Conservation (phyloP, 495 filamentous ascomycete genomes). For the Lophiostoma macrostomum region DNA sequence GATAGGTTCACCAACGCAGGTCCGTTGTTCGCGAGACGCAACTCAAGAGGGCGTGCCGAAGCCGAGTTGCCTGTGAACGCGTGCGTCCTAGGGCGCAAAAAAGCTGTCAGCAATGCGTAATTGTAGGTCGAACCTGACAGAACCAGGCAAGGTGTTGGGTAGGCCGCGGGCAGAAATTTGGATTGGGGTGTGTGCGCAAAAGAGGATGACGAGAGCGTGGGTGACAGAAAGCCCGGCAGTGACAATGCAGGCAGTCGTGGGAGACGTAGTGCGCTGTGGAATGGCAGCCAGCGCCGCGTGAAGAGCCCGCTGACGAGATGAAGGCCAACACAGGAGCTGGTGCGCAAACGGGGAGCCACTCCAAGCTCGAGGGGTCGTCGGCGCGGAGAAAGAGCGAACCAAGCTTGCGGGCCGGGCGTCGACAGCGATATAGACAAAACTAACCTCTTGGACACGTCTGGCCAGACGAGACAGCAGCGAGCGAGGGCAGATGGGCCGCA, state of each 20-base stretch:
- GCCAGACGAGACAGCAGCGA: neutral
- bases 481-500: neutral
- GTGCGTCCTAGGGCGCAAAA: too few relatives aligned
- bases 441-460: slow-evolving; percentile 3
- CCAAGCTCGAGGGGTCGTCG: slow-evolving; percentile 4
- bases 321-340: too few relatives aligned
- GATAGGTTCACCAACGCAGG: too few relatives aligned
- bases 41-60: too few relatives aligned
- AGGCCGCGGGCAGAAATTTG: too few relatives aligned
- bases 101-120: too few relatives aligned
- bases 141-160: too few relatives aligned
- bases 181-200: neutral
- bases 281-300: too few relatives aligned
- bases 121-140: too few relatives aligned
- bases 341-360: neutral
- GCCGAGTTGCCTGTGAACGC: too few relatives aligned
- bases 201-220: neutral
- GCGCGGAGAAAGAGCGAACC: neutral
- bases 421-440: slow-evolving; percentile 4
- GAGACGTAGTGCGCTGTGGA: neutral
- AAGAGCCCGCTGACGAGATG: too few relatives aligned
- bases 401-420: slow-evolving; percentile 1
- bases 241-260: neutral
- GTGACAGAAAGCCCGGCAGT: neutral
- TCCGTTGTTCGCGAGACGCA: too few relatives aligned